Evolutionary conservation across 768 basidiomycete genomes (phyloP).

Genomic region (Pisolithus albus): DNA sequence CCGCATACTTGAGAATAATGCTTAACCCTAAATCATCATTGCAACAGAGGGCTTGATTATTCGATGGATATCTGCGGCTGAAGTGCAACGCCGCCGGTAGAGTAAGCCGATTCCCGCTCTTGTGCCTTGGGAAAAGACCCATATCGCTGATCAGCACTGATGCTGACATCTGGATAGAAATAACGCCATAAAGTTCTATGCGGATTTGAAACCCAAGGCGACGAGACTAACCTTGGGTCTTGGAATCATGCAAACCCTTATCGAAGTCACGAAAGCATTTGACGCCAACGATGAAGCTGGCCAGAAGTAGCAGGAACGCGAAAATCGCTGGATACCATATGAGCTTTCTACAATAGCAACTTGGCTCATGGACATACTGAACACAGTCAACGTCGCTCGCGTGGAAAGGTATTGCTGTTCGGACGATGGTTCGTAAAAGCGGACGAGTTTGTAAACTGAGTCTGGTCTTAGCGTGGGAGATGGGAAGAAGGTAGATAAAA

Average conservation of each 20-base stretch:
- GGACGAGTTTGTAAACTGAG: constrained; percentile 76
- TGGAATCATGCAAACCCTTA: constrained; percentile 66
- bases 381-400: constrained; percentile 70
- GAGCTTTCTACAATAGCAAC: background rate
- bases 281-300: constrained; percentile 70
- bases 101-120: constrained; percentile 43
- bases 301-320: constrained; percentile 65
- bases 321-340: constrained; percentile 48
- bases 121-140: constrained; percentile 32
- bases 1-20: no score
- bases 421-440: constrained; percentile 66
- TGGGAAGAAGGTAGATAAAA: background rate
- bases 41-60: constrained; percentile 26
- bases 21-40: no score
- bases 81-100: constrained; percentile 43
- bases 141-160: constrained; percentile 42
- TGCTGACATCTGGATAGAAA: constrained; percentile 28
- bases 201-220: constrained; percentile 7
- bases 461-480: constrained; percentile 1
- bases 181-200: no score
- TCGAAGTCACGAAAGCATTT: constrained; percentile 81
- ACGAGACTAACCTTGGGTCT: constrained; percentile 62
- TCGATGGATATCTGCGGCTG: constrained; percentile 73
- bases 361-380: constrained; percentile 46
- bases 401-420: constrained; percentile 57